phyloP scores from a whole-genome alignment of 2,329 filamentous ascomycete species.

The Penicillium sp. region DNA sequence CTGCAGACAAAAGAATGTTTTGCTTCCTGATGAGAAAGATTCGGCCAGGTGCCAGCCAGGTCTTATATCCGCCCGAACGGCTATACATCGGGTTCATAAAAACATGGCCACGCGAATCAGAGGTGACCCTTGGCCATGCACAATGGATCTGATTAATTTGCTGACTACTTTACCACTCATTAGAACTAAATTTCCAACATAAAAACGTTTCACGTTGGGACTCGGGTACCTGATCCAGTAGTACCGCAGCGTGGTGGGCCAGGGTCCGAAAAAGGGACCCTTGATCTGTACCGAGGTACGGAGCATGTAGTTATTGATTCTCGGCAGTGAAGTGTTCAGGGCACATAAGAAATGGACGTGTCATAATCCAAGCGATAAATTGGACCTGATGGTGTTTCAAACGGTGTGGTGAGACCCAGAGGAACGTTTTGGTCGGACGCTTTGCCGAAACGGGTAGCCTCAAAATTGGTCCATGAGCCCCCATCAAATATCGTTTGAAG shows the following conservation, averaged over 20 bases:
- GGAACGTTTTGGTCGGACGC: not conserved
- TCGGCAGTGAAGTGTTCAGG: not conserved
- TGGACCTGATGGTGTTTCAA: not conserved
- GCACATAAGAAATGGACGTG: not conserved
- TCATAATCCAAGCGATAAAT: not conserved
- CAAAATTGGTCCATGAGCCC: not conserved
- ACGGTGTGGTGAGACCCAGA: not conserved
- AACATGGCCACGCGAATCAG: not conserved
- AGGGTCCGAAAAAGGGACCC: not conserved
- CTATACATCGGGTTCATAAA: not conserved
- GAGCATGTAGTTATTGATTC: not conserved
- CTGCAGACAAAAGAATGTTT: not conserved
- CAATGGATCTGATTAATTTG: not conserved
- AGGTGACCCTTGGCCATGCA: not conserved
- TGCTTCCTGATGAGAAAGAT: not conserved
- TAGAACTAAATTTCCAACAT: not conserved
- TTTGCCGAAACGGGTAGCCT: not conserved
- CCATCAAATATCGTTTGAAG: not conserved
- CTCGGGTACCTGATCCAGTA: not conserved
- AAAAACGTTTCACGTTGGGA: constrained; percentile 1
- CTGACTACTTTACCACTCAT: not conserved
- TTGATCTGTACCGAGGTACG: not conserved
- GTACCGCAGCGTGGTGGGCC: not conserved
- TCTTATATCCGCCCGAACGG: not conserved
- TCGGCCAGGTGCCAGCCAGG: not conserved